Evolutionary conservation across 2,329 filamentous ascomycete genomes (phyloP).

Genomic region (Phaeomoniella chlamydospora): DNA sequence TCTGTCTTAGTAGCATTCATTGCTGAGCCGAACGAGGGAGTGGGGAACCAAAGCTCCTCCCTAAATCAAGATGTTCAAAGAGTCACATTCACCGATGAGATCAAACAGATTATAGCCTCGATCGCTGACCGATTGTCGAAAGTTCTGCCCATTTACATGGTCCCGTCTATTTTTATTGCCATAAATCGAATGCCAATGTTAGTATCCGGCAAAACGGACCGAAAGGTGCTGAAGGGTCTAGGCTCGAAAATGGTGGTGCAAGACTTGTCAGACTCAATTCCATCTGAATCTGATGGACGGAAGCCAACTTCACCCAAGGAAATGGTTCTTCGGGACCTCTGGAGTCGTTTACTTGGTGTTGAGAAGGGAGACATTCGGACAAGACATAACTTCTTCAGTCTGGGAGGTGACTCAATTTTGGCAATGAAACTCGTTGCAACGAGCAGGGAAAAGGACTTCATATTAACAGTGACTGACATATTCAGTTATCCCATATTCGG

Average conservation of each 20-base stretch:
- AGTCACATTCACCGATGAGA: constrained; percentile 13
- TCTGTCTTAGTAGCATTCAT: constrained; percentile 31
- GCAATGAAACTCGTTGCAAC: constrained; percentile 15
- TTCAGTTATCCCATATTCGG: constrained; percentile 22
- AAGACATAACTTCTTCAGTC: constrained; percentile 15
- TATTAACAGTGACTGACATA: constrained; percentile 13
- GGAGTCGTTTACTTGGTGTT: constrained; percentile 32
- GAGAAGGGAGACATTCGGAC: constrained; percentile 16
- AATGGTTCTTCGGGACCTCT: constrained; percentile 27
- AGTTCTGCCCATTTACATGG: constrained; percentile 32
- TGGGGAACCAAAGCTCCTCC: constrained; percentile 11
- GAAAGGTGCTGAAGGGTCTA: constrained; percentile 16
- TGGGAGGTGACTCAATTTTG: constrained; percentile 16
- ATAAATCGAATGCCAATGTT: constrained; percentile 21
- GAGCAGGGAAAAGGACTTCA: constrained; percentile 7
- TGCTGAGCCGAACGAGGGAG: neutral
- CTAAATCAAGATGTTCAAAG: constrained; percentile 11
- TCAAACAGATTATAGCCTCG: no score
- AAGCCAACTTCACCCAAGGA: constrained; percentile 2
- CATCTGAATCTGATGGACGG: neutral
- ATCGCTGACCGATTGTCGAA: no score
- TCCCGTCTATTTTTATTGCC: constrained; percentile 29
- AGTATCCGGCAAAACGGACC: constrained; percentile 15
- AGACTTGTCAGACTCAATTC: neutral
- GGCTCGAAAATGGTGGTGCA: constrained; percentile 13